Percentiles rank a stretch among this genome's conserved stretches.
These are phyloP conservation scores for Prillingera fragicola DNA, from an alignment of 1,284 basidiomycete species.

Conservation along the genomic window DNA sequence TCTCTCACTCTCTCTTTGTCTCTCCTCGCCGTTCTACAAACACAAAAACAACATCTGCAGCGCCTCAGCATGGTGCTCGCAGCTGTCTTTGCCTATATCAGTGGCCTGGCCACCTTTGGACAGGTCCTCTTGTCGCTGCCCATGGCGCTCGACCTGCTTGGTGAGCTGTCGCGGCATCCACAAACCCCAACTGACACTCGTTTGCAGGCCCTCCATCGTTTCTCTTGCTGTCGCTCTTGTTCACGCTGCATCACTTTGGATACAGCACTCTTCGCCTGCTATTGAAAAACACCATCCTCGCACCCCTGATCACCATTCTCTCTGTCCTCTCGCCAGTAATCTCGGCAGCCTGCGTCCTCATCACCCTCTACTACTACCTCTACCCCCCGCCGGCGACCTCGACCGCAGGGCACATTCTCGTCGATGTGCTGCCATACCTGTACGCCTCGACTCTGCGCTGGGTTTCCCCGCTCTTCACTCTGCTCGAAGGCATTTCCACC, in stretches of 20 bases:
- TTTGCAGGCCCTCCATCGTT: conserved; percentile 45
- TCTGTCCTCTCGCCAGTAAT: conserved; percentile 44
- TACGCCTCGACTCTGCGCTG: conserved; percentile 45
- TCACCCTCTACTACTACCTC: conserved; percentile 43
- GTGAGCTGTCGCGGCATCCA: conserved; percentile 18
- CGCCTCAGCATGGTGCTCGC: conserved; percentile 7
- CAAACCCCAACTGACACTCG: conserved; percentile 6
- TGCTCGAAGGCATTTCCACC: conserved; percentile 45
- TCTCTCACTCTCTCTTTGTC: no score
- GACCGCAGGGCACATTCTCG: conserved; percentile 30
- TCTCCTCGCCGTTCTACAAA: no score
- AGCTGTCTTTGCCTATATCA: conserved; percentile 28
- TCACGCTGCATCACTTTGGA: conserved; percentile 43
- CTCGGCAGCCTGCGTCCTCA: conserved; percentile 29
- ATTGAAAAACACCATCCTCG: conserved; percentile 42
- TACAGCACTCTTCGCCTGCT: conserved; percentile 46
- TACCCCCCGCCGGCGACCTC: conserved; percentile 21
- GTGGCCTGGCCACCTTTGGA: conserved; percentile 41
- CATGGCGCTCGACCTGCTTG: conserved; percentile 42
- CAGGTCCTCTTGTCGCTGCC: conserved; percentile 45
- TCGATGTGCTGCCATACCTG: conserved; percentile 41
- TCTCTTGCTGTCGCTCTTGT: conserved; percentile 47
- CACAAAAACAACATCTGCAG: background rate
- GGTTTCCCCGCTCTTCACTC: conserved; percentile 46
- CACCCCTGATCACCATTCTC: conserved; percentile 41